Conservation (phyloP, 208 protist genomes). For the Kentomonas sorsogonicus region DNA sequence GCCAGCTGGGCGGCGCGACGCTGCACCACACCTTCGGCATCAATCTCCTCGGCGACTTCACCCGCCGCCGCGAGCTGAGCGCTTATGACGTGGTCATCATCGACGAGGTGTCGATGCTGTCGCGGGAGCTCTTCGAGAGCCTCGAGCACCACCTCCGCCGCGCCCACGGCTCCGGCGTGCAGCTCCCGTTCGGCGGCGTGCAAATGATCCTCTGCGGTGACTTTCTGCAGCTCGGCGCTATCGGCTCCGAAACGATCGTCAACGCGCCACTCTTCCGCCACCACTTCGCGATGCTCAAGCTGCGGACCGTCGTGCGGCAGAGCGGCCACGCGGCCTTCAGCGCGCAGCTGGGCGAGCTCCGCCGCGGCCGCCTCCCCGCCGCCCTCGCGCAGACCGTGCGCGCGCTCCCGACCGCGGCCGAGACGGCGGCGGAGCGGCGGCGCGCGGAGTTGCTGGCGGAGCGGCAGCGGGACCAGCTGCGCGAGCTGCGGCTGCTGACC, state of each 20-base stretch:
- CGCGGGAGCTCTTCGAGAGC: constrained; percentile 69
- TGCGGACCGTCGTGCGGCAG: constrained; percentile 63
- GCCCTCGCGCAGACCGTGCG: constrained; percentile 57
- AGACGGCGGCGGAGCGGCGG: constrained; percentile 18
- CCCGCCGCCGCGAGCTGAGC: constrained; percentile 48
- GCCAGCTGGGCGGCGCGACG: constrained; percentile 75
- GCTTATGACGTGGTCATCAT: constrained; percentile 89
- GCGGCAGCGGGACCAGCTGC: constrained; percentile 25
- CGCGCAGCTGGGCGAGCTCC: constrained; percentile 62
- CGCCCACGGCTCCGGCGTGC: constrained; percentile 67
- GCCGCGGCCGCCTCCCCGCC: constrained; percentile 58
- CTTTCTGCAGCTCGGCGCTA: constrained; percentile 88
- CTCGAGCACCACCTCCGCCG: constrained; percentile 71
- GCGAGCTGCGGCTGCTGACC: constrained; percentile 7
- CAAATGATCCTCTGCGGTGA: constrained; percentile 91
- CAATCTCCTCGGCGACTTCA: constrained; percentile 71
- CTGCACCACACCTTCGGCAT: constrained; percentile 88
- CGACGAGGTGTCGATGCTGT: constrained; percentile 91
- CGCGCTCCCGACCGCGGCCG: constrained; percentile 29
- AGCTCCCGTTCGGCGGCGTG: constrained; percentile 87
- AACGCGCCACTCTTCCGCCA: constrained; percentile 63
- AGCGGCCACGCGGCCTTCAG: constrained; percentile 37
- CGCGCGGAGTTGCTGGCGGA: constrained; percentile 8
- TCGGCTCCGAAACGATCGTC: constrained; percentile 52
- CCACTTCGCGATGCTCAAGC: constrained; percentile 79